These are phyloP conservation scores for Geum urbanum DNA, from an alignment of 306 rosid species.

Conservation along the genomic window DNA sequence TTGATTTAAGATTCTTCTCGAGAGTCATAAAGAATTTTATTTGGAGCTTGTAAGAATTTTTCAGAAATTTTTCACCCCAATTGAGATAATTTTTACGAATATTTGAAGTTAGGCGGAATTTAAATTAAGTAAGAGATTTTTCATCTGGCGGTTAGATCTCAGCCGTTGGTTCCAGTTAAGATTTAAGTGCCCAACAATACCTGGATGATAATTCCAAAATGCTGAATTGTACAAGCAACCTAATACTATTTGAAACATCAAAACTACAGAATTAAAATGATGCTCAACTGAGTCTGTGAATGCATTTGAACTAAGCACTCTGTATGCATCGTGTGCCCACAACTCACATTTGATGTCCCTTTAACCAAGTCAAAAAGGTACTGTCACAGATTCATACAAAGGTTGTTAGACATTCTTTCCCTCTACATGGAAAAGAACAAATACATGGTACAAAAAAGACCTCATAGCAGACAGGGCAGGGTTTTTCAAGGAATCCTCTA, in stretches of 20 bases:
- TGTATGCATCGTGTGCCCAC: slow-evolving; percentile 74
- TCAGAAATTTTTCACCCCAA: too few species aligned
- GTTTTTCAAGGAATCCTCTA: slow-evolving; percentile 70
- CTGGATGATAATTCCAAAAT: slow-evolving; percentile 36
- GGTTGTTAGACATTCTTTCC: slow-evolving; percentile 26
- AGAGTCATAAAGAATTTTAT: too few species aligned
- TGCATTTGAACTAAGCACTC: slow-evolving; percentile 54
- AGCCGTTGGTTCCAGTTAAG: too few species aligned
- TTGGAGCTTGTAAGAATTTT: too few species aligned
- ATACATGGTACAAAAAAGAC: slow-evolving; percentile 31
- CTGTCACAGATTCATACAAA: slow-evolving; percentile 29
- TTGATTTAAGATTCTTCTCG: too few species aligned
- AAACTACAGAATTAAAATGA: neutral
- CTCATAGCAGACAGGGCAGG: slow-evolving; percentile 78
- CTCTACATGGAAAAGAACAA: slow-evolving; percentile 1
- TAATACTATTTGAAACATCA: neutral
- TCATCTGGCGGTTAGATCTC: too few species aligned
- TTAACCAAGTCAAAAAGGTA: slow-evolving; percentile 70
- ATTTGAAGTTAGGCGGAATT: too few species aligned
- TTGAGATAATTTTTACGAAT: too few species aligned
- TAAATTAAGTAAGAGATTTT: too few species aligned
- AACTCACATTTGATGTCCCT: slow-evolving; percentile 40
- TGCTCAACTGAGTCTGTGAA: slow-evolving; percentile 43
- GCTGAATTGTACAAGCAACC: neutral
- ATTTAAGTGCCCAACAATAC: too few species aligned